phyloP scores from a whole-genome alignment of 495 filamentous ascomycete species.

The Penicillium crystallinum region DNA sequence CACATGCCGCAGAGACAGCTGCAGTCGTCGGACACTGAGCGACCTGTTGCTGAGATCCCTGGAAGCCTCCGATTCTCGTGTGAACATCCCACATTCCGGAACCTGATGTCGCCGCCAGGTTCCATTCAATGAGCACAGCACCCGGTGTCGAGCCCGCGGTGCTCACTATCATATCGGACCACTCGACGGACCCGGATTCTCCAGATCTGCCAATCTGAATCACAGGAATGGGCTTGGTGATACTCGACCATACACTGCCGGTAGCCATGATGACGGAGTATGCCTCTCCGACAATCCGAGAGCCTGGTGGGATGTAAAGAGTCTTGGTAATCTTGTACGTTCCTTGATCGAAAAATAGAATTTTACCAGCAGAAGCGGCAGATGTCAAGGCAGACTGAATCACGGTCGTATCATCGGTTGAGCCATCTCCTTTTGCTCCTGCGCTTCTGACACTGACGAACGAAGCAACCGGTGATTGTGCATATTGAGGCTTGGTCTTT shows the following conservation, averaged over 20 bases:
- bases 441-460: conserved; percentile 56
- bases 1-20: conserved; percentile 42
- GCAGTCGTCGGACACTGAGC: conserved; percentile 45
- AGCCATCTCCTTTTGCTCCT: conserved; percentile 65
- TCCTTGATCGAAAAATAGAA: conserved; percentile 47
- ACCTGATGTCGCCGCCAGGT: conserved; percentile 47
- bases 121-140: conserved; percentile 71
- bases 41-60: conserved; percentile 46
- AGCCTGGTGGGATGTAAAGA: conserved; percentile 40
- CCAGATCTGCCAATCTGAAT: conserved; percentile 56
- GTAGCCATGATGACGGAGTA: conserved; percentile 60
- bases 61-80: conserved; percentile 51
- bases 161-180: conserved; percentile 56
- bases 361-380: conserved; percentile 34
- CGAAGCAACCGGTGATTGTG: conserved; percentile 38
- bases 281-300: conserved; percentile 47
- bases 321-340: conserved; percentile 46
- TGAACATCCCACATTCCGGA: conserved; percentile 58
- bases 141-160: conserved; percentile 57
- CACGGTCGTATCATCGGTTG: conserved; percentile 59
- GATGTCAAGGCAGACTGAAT: conserved; percentile 43
- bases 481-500: conserved; percentile 53
- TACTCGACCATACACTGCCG: conserved; percentile 56
- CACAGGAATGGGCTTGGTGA: conserved; percentile 58
- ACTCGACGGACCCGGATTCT: conserved; percentile 50